Conservation (phyloP, 805 yeast species). For the Starmerella floricola region DNA sequence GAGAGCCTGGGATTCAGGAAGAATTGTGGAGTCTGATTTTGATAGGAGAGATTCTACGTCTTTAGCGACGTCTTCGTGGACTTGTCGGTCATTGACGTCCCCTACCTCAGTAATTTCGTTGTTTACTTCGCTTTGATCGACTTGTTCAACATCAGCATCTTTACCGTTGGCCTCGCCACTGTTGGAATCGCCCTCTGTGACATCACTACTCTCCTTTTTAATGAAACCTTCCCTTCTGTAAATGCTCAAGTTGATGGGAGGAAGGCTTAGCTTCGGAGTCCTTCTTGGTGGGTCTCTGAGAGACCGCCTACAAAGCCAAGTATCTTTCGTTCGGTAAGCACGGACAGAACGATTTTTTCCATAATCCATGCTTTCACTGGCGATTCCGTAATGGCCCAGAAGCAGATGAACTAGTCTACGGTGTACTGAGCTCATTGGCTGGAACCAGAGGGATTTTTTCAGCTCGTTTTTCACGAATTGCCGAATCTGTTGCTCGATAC, state of each 20-base stretch:
- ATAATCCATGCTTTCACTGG: constrained; percentile 62
- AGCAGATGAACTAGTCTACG: constrained; percentile 58
- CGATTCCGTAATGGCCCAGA: constrained; percentile 45
- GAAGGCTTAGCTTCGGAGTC: neutral
- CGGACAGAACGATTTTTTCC: constrained; percentile 49
- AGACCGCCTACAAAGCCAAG: constrained; percentile 13
- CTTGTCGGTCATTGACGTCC: no score
- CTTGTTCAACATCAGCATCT: no score
- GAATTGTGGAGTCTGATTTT: no score
- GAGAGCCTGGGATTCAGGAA: no score
- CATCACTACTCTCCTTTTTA: no score
- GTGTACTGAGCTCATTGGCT: constrained; percentile 61
- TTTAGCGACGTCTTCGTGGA: no score
- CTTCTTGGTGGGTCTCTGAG: constrained; percentile 11
- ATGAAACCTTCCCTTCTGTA: no score
- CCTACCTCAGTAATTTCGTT: no score
- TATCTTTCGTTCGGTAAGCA: constrained; percentile 8
- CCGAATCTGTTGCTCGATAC: constrained; percentile 43
- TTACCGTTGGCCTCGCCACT: no score
- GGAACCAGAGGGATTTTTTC: constrained; percentile 45
- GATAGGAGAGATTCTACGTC: no score
- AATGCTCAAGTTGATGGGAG: neutral
- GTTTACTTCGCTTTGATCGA: no score
- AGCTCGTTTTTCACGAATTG: constrained; percentile 35
- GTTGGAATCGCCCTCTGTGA: no score